These are phyloP conservation scores for Ceratocystiopsis brevicomis DNA, from an alignment of 2,329 filamentous ascomycete species.

Conservation along the genomic window DNA sequence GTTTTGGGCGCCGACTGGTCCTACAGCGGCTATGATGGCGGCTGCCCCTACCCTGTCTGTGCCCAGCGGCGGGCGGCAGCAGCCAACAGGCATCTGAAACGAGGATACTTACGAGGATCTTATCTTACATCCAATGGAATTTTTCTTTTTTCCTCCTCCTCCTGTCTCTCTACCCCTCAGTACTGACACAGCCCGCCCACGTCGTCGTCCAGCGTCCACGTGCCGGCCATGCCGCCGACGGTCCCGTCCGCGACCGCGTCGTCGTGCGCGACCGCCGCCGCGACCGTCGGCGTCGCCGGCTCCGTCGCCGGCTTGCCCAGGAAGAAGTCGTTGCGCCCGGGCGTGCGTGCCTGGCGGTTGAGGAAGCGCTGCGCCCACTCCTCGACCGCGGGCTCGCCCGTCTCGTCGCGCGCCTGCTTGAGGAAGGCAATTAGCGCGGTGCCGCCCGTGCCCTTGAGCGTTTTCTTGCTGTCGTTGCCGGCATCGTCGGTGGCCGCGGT, in stretches of 20 bases:
- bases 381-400: conserved; percentile 70
- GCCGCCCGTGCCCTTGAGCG: conserved; percentile 68
- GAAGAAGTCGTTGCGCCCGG: conserved; percentile 38
- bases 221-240: conserved; percentile 54
- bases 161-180: conserved; percentile 11
- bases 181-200: conserved; percentile 45
- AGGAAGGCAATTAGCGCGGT: conserved; percentile 89
- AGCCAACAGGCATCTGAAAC: too few relatives aligned
- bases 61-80: too few relatives aligned
- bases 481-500: too few relatives aligned
- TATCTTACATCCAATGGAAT: too few relatives aligned
- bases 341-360: conserved; percentile 29
- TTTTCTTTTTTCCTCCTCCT: too few relatives aligned
- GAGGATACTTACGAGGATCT: too few relatives aligned
- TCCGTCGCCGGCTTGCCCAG: conserved; percentile 27
- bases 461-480: conserved; percentile 24
- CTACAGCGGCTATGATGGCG: too few relatives aligned
- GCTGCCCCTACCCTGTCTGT: too few relatives aligned
- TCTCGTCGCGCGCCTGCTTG: conserved; percentile 93
- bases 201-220: conserved; percentile 74
- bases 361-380: conserved; percentile 41
- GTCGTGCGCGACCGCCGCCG: conserved; percentile 2
- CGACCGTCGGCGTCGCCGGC: conserved; percentile 19
- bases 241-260: conserved; percentile 14
- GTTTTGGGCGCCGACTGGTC: too few relatives aligned